Base-by-base conservation (phyloP, 345 rosid genomes). In the Brassica rapa region DNA sequence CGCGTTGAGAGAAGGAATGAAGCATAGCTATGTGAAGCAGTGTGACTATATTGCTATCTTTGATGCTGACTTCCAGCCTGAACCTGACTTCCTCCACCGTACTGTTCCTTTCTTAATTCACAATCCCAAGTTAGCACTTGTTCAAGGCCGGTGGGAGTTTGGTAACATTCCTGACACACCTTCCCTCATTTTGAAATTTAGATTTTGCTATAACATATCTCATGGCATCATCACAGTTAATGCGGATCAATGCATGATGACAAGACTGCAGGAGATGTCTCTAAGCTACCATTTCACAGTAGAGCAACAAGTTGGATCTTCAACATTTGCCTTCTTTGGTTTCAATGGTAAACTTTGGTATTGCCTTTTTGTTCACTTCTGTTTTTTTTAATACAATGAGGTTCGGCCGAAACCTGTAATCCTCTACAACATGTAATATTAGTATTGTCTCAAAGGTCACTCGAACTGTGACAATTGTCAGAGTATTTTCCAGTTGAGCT, bases 241-340 rank as follows among this genome's bases (percentile, higher is more conserved):
- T 14, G 90, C 84, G 12, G 82, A 77, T 55, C 89, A 87, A 65
- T 89, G 89, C 75, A 80, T 86, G 73, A 74, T 84, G 90, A 85
- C 87, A 3, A 77, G 85, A 32, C 78, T 86, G 27, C 91, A 86
- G 63, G 91, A 88, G 80, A 88, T 86, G 89, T 86, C 91, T 30
- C 81, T 82, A 14, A 80, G 85, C 69, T 88, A 88, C 75, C 87
- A 84, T 71, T 87, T 87, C 73, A 78, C 65, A 43, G 80, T 83
- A 8, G 88, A 87, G 86, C 88, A 87, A 65, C 89, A 88, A 79
- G 88, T 82, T 32, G 91, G 89, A 33, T 85, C 90, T 55, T 78
- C 87, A 14, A 84, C 87, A 19, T 82, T 81, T 76, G 84, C 87
- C 30, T 87, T 89, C 81, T 81, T 89, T 21, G 85, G 88, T 1